Base-by-base conservation (phyloP, 345 rosid genomes). In the Noccaea bulbosa region DNA sequence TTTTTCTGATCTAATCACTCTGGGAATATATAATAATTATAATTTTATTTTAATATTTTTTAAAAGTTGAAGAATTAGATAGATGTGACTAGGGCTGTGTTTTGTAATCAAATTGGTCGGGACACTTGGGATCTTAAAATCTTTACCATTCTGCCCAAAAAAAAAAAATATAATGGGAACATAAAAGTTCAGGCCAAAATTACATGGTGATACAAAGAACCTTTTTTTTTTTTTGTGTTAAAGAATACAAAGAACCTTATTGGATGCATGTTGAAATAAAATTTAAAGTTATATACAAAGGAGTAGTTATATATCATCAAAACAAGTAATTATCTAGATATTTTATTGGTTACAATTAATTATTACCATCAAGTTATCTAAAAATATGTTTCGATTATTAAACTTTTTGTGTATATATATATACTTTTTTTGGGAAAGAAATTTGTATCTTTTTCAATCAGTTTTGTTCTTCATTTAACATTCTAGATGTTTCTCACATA, bases 51-150 rank as follows among this genome's bases (percentile, higher is more conserved):
- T 53, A 37, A 64, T 20, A 73, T 40, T 47, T 33, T 33, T 65
- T 41, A 30, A 39, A 73, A 14, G 35, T 74, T 50, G 61, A 67
- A 73, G 55, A 74, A 41, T 49, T 39, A 57, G 55, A 66, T 58
- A 66, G 72, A 74, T 74, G 62, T 74, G 78, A 50, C 67, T 66
- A 74, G 62, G 63, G 73, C 48, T 43, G 56, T 41, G 27, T 43
- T 59, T 9, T 63, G 34, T 67, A 59, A 50, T 58, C 72, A 41
- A 43, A 59, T 15, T 44, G 56, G 68, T 64, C 57, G 54, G 73
- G 66, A 49, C 53, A 58, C 54, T 51, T 59, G 39, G 61, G 52
- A 41, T 66, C 65, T 32, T 58, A 39, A 39, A 57, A 61, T 40
- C 61, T 51, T n/a, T 32, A 73, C 17, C n/a, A 33, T 20, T 22